Percentiles rank a stretch among this genome's conserved stretches.
These are phyloP conservation scores for Nyssa sinensis DNA, from an alignment of 148 eudicot species.

Conservation along the genomic window DNA sequence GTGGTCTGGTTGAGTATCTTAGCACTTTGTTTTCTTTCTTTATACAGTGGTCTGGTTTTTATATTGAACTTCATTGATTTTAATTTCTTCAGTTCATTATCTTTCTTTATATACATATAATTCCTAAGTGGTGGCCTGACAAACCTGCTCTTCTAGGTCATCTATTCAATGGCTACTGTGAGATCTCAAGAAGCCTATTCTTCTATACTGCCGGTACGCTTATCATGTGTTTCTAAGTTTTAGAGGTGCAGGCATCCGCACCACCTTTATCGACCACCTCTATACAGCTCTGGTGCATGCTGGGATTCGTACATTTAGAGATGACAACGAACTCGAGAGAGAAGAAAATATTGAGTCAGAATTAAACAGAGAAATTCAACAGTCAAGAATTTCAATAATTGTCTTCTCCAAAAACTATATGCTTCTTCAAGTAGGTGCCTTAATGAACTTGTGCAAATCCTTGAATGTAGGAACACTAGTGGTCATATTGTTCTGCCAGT, in stretches of 20 bases:
- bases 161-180: not conserved
- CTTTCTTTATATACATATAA: too few species aligned
- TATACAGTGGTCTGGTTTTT: too few species aligned
- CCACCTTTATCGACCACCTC: slow-evolving; percentile 6
- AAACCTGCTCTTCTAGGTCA: too few species aligned
- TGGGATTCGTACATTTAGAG: slow-evolving; percentile 1
- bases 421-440: slow-evolving; percentile 10
- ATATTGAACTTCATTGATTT: too few species aligned
- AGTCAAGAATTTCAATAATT: slow-evolving; percentile 6
- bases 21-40: too few species aligned
- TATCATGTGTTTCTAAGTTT: slow-evolving; percentile 7
- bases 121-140: too few species aligned
- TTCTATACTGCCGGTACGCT: not conserved
- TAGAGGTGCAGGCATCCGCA: not conserved
- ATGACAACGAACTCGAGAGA: slow-evolving; percentile 1
- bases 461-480: not conserved
- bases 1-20: too few species aligned
- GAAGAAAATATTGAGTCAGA: not conserved
- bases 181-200: slow-evolving; percentile 1
- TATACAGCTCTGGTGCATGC: slow-evolving; percentile 8
- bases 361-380: not conserved
- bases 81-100: too few species aligned
- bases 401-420: slow-evolving; percentile 8
- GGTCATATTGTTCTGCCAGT: slow-evolving; percentile 9
- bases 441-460: slow-evolving; percentile 9